Evolutionary conservation across 805 yeast genomes (phyloP), one percentile per base, ranked within the genome.

Genomic region (Wickerhamiella slavikovae): DNA sequence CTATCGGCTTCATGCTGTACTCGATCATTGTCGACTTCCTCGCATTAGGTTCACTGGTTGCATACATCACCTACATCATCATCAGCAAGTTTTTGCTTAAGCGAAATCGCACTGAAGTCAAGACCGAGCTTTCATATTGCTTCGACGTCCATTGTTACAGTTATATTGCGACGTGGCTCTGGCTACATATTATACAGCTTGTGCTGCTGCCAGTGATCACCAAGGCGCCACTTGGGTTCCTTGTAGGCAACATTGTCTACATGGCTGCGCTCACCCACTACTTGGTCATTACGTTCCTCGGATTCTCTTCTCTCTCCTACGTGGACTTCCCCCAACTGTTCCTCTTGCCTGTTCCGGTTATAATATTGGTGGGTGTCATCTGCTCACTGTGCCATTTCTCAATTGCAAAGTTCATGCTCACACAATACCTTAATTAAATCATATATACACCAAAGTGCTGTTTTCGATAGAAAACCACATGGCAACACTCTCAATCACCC

Each of bases 91-190:
- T 78, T 32, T 60, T 78, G 39, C 24, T 22, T 3, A n/a, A n/a
- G n/a, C n/a, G n/a, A n/a, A n/a, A n/a, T n/a, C n/a, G n/a, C n/a
- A n/a, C n/a, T n/a, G n/a, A n/a, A n/a, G 27, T 34, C 14, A 30
- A 33, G 17, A 54, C 79, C 31, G 94, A 83, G 47, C 83, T 94
- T 94, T 82, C 85, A 1, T 82, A 79, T 48, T 80, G 94, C 54
- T 83, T 83, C 47, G 95, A 82, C 44, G 72, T 82, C 17, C 95
- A 83, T 52, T 79, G 93, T 56, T 83, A 83, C 50, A 66, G 93
- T n/a, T 80, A 76, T 47, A 54, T 80, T 37, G 58, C 73, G 11
- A 70, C 80, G 25, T 79, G 92, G 92, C 61, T 78, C 30, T 51
- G 66, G 29, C 56, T 80, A 22, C 77, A 80, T 48, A 60, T 79